Evolutionary conservation across 2,329 filamentous ascomycete genomes (phyloP).

Genomic region (Pestalotiopsis sp.): DNA sequence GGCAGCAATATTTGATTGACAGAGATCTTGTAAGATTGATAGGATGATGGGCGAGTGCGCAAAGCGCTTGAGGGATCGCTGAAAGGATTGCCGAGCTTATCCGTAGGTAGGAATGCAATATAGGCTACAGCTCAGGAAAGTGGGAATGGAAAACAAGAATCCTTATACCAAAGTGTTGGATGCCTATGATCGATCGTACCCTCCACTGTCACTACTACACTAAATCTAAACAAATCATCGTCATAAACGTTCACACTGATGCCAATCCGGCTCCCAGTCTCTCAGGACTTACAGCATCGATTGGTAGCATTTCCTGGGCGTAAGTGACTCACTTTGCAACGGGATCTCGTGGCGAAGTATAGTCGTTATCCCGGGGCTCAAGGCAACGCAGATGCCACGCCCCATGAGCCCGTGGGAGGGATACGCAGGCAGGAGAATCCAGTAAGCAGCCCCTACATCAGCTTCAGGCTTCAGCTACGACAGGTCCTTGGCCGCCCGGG

Average conservation of each 20-base stretch:
- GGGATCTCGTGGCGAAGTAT: background rate
- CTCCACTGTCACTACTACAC: background rate
- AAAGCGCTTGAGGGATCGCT: constrained; percentile 13
- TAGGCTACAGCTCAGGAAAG: background rate
- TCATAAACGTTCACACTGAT: background rate
- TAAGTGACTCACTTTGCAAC: background rate
- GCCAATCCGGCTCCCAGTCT: background rate
- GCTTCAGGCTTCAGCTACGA: background rate
- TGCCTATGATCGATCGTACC: background rate
- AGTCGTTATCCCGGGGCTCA: background rate
- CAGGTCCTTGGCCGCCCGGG: background rate
- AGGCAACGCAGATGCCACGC: background rate
- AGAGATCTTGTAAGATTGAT: background rate
- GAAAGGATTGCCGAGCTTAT: background rate
- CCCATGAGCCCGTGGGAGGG: constrained; percentile 6
- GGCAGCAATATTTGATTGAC: background rate
- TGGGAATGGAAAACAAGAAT: background rate
- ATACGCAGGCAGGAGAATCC: constrained; percentile 12
- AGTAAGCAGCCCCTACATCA: background rate
- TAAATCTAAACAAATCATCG: background rate
- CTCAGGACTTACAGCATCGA: background rate
- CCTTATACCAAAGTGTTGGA: background rate
- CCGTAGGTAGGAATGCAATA: background rate
- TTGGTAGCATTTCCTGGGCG: background rate
- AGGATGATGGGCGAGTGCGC: constrained; percentile 13